phyloP scores from a whole-genome alignment of 2,329 filamentous ascomycete species.

The Penicillium sp. region DNA sequence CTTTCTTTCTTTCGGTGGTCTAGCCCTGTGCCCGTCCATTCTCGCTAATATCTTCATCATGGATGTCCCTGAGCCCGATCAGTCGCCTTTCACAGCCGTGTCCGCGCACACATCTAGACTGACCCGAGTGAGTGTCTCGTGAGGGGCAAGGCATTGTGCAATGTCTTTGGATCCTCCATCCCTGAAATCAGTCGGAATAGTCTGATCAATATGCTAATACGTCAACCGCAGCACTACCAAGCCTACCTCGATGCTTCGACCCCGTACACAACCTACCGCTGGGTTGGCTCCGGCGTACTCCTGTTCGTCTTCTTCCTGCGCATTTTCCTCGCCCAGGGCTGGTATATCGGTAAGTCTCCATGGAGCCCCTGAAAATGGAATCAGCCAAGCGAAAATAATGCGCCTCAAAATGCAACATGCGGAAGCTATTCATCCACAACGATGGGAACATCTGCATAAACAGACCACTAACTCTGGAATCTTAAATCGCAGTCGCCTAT shows the following conservation, averaged over 20 bases:
- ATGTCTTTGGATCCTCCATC: neutral
- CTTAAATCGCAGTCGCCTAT: slow-evolving; percentile 70
- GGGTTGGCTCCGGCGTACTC: slow-evolving; percentile 74
- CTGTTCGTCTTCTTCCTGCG: slow-evolving; percentile 81
- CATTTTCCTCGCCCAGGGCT: slow-evolving; percentile 90
- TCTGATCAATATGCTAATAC: slow-evolving; percentile 7
- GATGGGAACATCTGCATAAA: neutral
- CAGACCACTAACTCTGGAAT: slow-evolving; percentile 7
- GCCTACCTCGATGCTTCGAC: slow-evolving; percentile 90
- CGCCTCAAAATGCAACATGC: neutral
- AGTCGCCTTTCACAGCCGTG: slow-evolving; percentile 88
- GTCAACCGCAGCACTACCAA: slow-evolving; percentile 74
- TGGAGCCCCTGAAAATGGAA: neutral
- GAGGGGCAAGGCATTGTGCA: slow-evolving; percentile 13
- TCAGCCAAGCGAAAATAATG: neutral
- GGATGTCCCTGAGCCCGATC: slow-evolving; percentile 83
- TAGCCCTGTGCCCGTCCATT: neutral
- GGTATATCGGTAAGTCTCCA: slow-evolving; percentile 83
- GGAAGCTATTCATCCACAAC: neutral
- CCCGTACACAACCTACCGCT: slow-evolving; percentile 84
- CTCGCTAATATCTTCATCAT: slow-evolving; percentile 49
- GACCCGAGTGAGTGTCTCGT: slow-evolving; percentile 38
- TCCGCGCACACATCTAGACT: slow-evolving; percentile 69
- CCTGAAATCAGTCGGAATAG: neutral
- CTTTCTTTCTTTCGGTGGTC: slow-evolving; percentile 5